These are phyloP conservation scores for Vaccinium macrocarpon DNA, from an alignment of 148 eudicot species.

Conservation along the genomic window DNA sequence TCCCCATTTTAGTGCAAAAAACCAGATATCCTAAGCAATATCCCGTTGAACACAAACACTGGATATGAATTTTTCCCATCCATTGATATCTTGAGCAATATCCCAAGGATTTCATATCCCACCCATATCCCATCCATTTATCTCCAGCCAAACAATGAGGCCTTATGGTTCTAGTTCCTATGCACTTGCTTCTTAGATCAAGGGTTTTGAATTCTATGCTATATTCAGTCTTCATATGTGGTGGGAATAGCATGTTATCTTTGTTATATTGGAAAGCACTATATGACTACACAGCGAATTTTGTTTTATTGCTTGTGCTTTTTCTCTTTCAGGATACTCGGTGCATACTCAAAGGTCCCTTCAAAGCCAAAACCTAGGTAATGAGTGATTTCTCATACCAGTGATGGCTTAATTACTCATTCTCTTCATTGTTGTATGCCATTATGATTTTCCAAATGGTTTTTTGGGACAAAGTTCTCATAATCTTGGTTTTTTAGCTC, in stretches of 20 bases:
- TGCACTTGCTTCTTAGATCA: background rate
- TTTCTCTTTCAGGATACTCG: conserved; percentile 53
- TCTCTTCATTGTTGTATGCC: background rate
- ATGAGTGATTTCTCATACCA: background rate
- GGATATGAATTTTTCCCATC: no score
- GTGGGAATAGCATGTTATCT: background rate
- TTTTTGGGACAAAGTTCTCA: background rate
- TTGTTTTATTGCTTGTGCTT: conserved; percentile 8
- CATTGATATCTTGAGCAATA: no score
- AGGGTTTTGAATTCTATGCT: conserved; percentile 7
- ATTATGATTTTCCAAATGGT: background rate
- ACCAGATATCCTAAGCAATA: no score
- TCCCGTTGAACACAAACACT: no score
- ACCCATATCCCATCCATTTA: no score
- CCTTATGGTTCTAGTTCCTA: background rate
- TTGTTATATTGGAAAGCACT: background rate
- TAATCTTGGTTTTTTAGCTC: background rate
- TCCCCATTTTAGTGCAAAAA: no score
- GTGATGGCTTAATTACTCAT: conserved; percentile 3
- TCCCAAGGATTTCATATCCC: no score
- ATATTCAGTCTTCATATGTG: background rate
- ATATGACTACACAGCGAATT: background rate
- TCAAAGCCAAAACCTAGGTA: conserved; percentile 53
- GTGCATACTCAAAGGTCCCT: conserved; percentile 43
- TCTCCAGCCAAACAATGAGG: no score